phyloP scores from a whole-genome alignment of 2,329 filamentous ascomycete species.

The Pestalotiopsis sp. region DNA sequence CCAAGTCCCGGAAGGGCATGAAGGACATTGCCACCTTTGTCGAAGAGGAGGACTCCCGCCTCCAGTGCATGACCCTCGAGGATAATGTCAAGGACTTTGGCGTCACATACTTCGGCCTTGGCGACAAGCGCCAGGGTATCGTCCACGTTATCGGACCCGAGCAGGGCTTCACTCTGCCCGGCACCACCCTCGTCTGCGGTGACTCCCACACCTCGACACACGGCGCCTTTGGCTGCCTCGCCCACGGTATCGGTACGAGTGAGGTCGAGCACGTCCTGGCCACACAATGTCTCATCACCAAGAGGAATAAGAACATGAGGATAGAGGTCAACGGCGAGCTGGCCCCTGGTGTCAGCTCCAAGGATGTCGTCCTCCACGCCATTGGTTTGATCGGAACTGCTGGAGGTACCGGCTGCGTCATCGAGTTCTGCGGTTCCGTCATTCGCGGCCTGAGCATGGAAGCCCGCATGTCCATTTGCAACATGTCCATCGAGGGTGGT shows the following conservation, averaged over 20 bases:
- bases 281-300: constrained; percentile 92
- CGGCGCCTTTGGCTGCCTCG: constrained; percentile 91
- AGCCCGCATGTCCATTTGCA: constrained; percentile 98
- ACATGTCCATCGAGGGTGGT: constrained; percentile 98
- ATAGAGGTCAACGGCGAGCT: constrained; percentile 92
- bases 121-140: constrained; percentile 95
- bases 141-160: constrained; percentile 98
- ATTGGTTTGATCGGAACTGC: constrained; percentile 95
- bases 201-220: constrained; percentile 98
- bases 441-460: constrained; percentile 92
- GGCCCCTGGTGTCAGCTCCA: constrained; percentile 88
- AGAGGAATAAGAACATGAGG: constrained; percentile 97
- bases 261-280: constrained; percentile 98
- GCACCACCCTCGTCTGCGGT: constrained; percentile 94
- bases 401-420: constrained; percentile 89
- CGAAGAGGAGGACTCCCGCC: constrained; percentile 87
- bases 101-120: constrained; percentile 94
- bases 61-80: constrained; percentile 94
- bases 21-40: constrained; percentile 95
- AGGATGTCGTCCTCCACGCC: constrained; percentile 89
- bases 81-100: constrained; percentile 97
- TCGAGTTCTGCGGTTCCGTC: constrained; percentile 95
- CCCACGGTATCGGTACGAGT: constrained; percentile 96
- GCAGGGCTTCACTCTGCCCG: constrained; percentile 96
- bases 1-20: constrained; percentile 83